Evolutionary conservation across 331 rosid species (phyloP), one percentile per base, ranked within the genome.

Genomic region (Acacia concinna): DNA sequence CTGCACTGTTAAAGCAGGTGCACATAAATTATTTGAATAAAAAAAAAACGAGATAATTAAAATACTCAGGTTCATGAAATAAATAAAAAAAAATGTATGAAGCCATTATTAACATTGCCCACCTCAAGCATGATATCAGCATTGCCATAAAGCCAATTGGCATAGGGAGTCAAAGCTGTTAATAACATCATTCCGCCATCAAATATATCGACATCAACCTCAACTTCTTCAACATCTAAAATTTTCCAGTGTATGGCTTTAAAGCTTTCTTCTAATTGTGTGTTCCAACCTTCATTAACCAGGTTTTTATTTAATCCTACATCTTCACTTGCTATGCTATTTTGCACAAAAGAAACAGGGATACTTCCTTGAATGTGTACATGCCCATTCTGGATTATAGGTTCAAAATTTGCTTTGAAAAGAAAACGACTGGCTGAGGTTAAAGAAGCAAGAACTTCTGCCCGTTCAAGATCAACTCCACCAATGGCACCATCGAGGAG

Each of bases 111-210:
- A 68, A 81, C 69, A 69, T 73, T 71, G 49, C 90, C 65, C 81
- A 95, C 99, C 94, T 93, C 90, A 78, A 95, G 96, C 90, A 86
- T 86, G 78, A 93, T 83, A 63, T 91, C 96, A 20, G 99, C 99
- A 74, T 87, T 90, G 68, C 99, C 99, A 77, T 90, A 88, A 85
- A 95, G 99, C 99, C 99, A 95, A 81, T 89, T 82, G 81, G 90
- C 97, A 90, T 90, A 79, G 70, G 99, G 97, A 77, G 94, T 84
- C 82, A 93, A 83, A 77, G 99, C 96, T 81, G 99, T 89, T 68
- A 95, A 81, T 84, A 95, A 84, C 94, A 86, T 87, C 99, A 95
- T 95, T 78, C 99, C 99, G 70, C 99, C 98, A 84, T 95, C 99
- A 89, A 93, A 91, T 74, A 95, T 87, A 81, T 91, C 94, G n/a